These are phyloP conservation scores for Coniochaeta pulveracea DNA, from an alignment of 2,329 filamentous ascomycete genomes.

Conservation along the genomic window DNA sequence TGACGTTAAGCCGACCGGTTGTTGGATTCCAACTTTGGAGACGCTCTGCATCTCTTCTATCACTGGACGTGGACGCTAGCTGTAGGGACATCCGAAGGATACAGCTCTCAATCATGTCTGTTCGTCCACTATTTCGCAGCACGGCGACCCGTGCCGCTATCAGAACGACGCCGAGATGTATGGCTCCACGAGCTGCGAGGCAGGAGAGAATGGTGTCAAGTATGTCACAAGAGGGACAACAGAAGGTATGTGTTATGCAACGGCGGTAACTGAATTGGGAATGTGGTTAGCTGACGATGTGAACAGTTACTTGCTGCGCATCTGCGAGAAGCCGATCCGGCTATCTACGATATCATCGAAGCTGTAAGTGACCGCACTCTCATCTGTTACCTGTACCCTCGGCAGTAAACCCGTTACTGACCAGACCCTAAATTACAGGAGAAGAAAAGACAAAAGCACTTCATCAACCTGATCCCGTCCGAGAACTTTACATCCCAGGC, in stretches of 20 bases:
- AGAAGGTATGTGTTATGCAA: constrained; percentile 44
- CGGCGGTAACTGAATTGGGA: not conserved
- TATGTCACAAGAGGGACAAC: constrained; percentile 41
- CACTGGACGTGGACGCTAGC: too few relatives aligned
- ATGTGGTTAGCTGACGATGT: constrained; percentile 7
- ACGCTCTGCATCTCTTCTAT: too few relatives aligned
- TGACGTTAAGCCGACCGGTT: too few relatives aligned
- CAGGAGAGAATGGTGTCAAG: constrained; percentile 32
- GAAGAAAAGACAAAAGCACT: constrained; percentile 93
- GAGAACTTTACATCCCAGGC: constrained; percentile 94
- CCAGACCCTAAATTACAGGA: constrained; percentile 46
- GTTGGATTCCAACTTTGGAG: too few relatives aligned
- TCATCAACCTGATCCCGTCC: constrained; percentile 93
- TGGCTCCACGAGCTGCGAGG: constrained; percentile 14
- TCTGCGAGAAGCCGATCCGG: constrained; percentile 75
- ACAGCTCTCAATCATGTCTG: constrained; percentile 28
- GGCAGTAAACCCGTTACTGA: not conserved
- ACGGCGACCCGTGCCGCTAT: constrained; percentile 29
- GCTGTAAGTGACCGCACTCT: constrained; percentile 48
- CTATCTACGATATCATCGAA: constrained; percentile 80
- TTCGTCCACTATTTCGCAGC: constrained; percentile 31
- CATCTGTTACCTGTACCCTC: not conserved
- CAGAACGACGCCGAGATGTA: constrained; percentile 24
- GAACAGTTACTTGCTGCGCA: constrained; percentile 64
- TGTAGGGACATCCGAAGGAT: too few relatives aligned